Evolutionary conservation across 768 basidiomycete species (phyloP), one percentile per base, ranked within the genome.

Genomic region (Tephrocybe sp.): DNA sequence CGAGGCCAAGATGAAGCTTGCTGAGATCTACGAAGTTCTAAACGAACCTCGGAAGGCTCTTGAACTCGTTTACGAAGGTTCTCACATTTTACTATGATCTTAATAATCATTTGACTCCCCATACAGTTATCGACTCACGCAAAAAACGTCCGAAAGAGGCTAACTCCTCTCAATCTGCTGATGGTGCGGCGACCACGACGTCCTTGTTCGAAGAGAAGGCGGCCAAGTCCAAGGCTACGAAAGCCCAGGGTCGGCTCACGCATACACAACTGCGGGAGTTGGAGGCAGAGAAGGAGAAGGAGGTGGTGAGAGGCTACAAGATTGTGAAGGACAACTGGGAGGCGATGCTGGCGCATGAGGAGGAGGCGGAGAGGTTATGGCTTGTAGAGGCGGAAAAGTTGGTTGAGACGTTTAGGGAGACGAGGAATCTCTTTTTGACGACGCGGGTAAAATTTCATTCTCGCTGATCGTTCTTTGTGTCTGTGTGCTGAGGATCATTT

Each of bases 371-470:
- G 49, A 74, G 80, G 43, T 80, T 86, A 57, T 98, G 94, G 89
- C 69, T 96, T 55, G 62, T 86, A 24, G 85, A 92, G 58, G 92
- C 92, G 0, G 90, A 92, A 62, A 87, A 82, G 57, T 72, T 99
- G 38, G 79, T 97, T 3, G 94, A 97, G 52, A 85, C 82, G 64
- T 98, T 94, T 69, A 74, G 96, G 44, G 87, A 93, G 70, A 94
- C 94, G 1, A 78, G 86, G 53, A 81, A 84, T 53, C 63, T 98
- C 54, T 99, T 96, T 62, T 75, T 87, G 58, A 83, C 86, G 2
- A 85, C 85, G 24, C 70, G 86, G 58, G 93, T 93, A 52, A 58
- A 83, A 7, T 68, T 18, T 2, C 18, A n/a, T n/a, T n/a, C n/a
- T n/a, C n/a, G n/a, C n/a, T n/a, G n/a, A n/a, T n/a, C n/a, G n/a